These are phyloP conservation scores for Pleurotus tuoliensis DNA, from an alignment of 768 basidiomycete genomes.

Conservation along the genomic window DNA sequence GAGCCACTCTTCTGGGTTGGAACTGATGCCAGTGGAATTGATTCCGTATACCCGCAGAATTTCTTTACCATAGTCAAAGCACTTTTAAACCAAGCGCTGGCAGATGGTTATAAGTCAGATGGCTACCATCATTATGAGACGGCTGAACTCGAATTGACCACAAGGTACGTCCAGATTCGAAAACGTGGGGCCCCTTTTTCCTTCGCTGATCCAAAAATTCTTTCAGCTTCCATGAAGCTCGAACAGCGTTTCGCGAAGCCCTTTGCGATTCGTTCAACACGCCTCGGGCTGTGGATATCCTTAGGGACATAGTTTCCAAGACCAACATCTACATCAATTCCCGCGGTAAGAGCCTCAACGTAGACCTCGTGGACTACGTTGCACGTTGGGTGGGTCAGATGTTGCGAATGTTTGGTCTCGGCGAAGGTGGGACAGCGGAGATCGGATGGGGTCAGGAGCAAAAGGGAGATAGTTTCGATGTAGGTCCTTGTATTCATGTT, in stretches of 20 bases:
- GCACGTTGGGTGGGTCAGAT: conserved; percentile 70
- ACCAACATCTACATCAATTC: conserved; percentile 86
- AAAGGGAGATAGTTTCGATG: conserved; percentile 43
- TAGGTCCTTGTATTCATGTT: conserved; percentile 26
- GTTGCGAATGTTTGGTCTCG: conserved; percentile 78
- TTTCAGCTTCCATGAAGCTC: conserved; percentile 67
- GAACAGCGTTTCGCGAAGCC: conserved; percentile 74
- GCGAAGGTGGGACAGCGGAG: conserved; percentile 54
- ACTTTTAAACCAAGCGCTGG: conserved; percentile 53
- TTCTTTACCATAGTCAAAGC: conserved; percentile 91
- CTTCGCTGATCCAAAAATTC: neutral
- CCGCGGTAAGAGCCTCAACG: conserved; percentile 53
- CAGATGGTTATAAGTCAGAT: conserved; percentile 46
- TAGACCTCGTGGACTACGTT: conserved; percentile 58
- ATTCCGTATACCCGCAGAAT: conserved; percentile 52
- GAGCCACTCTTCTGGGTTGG: conserved; percentile 20
- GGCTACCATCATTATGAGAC: conserved; percentile 63
- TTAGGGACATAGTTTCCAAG: conserved; percentile 79
- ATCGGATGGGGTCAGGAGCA: conserved; percentile 83
- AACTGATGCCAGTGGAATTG: neutral
- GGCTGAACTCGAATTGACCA: conserved; percentile 65
- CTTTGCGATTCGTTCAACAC: conserved; percentile 99
- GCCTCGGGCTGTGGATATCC: conserved; percentile 68
- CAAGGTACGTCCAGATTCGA: conserved; percentile 40
- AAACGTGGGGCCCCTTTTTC: neutral